These are phyloP conservation scores for Mycena epipterygia DNA, from an alignment of 768 basidiomycete genomes.

Conservation along the genomic window DNA sequence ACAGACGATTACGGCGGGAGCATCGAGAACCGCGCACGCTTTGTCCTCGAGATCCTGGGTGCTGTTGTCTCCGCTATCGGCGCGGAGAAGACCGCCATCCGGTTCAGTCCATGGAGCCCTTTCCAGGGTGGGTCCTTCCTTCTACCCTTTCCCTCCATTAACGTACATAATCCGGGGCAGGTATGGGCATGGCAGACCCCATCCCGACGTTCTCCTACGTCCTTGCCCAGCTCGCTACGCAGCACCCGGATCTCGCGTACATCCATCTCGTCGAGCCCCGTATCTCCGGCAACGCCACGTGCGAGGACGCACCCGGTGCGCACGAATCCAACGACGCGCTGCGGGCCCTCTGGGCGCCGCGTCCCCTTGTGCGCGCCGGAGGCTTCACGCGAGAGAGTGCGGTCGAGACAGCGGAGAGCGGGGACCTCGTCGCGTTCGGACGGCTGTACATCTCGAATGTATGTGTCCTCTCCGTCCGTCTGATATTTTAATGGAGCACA, in stretches of 20 bases:
- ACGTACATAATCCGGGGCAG: constrained; percentile 34
- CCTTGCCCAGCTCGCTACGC: constrained; percentile 37
- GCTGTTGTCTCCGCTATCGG: constrained; percentile 59
- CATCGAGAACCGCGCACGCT: constrained; percentile 62
- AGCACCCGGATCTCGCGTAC: constrained; percentile 53
- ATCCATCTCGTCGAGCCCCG: constrained; percentile 52
- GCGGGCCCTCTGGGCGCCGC: constrained; percentile 39
- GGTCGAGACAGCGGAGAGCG: constrained; percentile 40
- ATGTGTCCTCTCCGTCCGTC: neutral
- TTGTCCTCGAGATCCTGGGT: constrained; percentile 58
- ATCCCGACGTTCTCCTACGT: constrained; percentile 48
- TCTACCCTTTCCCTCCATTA: constrained; percentile 29
- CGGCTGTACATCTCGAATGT: constrained; percentile 34
- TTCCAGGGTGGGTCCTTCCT: constrained; percentile 43
- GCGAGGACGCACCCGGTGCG: neutral
- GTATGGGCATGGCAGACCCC: constrained; percentile 47
- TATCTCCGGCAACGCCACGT: neutral
- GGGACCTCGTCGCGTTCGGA: constrained; percentile 26
- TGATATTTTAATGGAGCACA: too few species aligned
- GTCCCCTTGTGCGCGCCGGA: constrained; percentile 46
- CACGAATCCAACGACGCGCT: constrained; percentile 37
- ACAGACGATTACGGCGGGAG: constrained; percentile 65
- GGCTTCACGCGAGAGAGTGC: constrained; percentile 47
- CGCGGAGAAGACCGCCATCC: constrained; percentile 53
- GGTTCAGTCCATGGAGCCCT: constrained; percentile 53